These are phyloP conservation scores for Mycosphaerelloides madeirae DNA, from an alignment of 2,329 filamentous ascomycete species.

Conservation along the genomic window DNA sequence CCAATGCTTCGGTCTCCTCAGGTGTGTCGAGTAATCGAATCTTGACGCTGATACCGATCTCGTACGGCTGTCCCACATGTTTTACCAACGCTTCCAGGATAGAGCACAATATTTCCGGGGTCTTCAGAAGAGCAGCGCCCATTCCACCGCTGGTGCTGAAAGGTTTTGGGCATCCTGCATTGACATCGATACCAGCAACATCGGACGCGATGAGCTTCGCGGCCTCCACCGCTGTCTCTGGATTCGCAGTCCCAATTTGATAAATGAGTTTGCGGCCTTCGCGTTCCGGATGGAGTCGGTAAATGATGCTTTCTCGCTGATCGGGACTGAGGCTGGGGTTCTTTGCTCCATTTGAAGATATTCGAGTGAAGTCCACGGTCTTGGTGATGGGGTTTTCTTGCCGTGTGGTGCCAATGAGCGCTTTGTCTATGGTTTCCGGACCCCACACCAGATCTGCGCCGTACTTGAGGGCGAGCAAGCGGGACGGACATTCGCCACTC, in stretches of 20 bases:
- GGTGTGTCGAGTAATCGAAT: slow-evolving; percentile 80
- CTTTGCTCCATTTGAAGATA: slow-evolving; percentile 65
- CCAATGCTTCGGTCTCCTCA: slow-evolving; percentile 70
- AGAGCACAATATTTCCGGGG: slow-evolving; percentile 74
- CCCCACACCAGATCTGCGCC: slow-evolving; percentile 97
- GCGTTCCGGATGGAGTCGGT: slow-evolving; percentile 70
- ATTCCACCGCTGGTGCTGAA: slow-evolving; percentile 93
- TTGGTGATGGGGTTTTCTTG: slow-evolving; percentile 69
- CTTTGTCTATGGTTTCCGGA: slow-evolving; percentile 87
- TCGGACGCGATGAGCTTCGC: slow-evolving; percentile 79
- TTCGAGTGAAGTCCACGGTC: slow-evolving; percentile 79
- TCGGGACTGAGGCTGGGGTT: slow-evolving; percentile 52
- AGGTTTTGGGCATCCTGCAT: slow-evolving; percentile 95
- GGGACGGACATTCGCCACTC: slow-evolving; percentile 89
- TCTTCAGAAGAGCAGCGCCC: slow-evolving; percentile 84
- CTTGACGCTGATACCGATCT: slow-evolving; percentile 95
- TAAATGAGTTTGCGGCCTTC: slow-evolving; percentile 78
- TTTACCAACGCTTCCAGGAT: slow-evolving; percentile 80
- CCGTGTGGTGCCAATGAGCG: slow-evolving; percentile 81
- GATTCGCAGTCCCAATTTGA: slow-evolving; percentile 84
- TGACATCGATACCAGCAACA: slow-evolving; percentile 92
- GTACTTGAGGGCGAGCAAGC: slow-evolving; percentile 84
- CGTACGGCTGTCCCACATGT: slow-evolving; percentile 68
- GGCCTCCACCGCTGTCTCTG: slow-evolving; percentile 75
- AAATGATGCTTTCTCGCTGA: slow-evolving; percentile 64